phyloP scores from a whole-genome alignment of 2,329 filamentous ascomycete species.

The Ambrosiella cleistominuta region DNA sequence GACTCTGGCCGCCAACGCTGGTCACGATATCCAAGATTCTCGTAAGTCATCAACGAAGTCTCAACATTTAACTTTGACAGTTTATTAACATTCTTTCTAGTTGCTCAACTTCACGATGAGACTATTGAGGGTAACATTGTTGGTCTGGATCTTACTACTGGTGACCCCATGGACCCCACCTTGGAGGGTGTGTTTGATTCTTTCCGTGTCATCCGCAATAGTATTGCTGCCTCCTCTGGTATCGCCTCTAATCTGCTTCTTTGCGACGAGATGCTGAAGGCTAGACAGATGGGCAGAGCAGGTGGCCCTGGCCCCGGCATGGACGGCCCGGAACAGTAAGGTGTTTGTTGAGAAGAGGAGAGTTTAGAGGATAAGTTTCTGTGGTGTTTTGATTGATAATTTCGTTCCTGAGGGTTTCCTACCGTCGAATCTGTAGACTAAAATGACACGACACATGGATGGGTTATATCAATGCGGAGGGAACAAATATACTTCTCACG shows the following conservation, averaged over 20 bases:
- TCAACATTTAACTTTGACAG: conserved; percentile 13
- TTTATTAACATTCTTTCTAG: conserved; percentile 24
- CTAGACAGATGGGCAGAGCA: conserved; percentile 73
- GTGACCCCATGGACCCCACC: conserved; percentile 87
- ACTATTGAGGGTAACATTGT: conserved; percentile 67
- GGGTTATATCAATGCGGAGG: conserved; percentile 4
- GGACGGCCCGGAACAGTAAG: conserved; percentile 40
- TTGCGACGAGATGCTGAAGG: conserved; percentile 95
- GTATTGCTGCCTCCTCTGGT: conserved; percentile 79
- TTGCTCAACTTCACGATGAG: conserved; percentile 77
- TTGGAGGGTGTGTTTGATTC: conserved; percentile 90
- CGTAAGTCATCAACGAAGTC: conserved; percentile 36
- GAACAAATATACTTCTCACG: conserved; percentile 1
- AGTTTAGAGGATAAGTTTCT: background rate
- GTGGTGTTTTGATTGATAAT: conserved; percentile 5
- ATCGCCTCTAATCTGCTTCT: conserved; percentile 91
- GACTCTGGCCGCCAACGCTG: conserved; percentile 87
- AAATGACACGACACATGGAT: conserved; percentile 13
- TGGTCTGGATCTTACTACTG: conserved; percentile 70
- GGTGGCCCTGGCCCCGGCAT: conserved; percentile 46
- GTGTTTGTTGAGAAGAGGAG: conserved; percentile 16
- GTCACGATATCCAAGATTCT: conserved; percentile 91
- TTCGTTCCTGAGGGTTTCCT: conserved; percentile 4
- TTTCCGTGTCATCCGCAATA: conserved; percentile 86
- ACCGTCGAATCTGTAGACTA: conserved; percentile 12